Percentiles rank a stretch among this genome's conserved stretches.
Evolutionary conservation across 1,284 basidiomycete species (phyloP).

Genomic region (Entoloma clypeatum): DNA sequence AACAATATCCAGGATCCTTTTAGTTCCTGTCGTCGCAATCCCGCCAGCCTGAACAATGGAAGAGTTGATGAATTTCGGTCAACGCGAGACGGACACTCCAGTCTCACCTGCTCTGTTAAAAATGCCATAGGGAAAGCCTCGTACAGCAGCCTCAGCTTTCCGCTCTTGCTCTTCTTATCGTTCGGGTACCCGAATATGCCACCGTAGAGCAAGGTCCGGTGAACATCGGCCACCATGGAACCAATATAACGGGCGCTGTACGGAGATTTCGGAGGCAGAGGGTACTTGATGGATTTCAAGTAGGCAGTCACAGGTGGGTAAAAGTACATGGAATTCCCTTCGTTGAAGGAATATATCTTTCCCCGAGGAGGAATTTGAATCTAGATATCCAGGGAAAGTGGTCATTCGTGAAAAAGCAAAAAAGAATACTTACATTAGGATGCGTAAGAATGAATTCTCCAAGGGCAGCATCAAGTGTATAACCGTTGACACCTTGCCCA

Average conservation of each 20-base stretch:
- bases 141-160: constrained; percentile 93
- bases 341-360: constrained; percentile 99
- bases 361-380: constrained; percentile 92
- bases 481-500: constrained; percentile 95
- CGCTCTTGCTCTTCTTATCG: constrained; percentile 96
- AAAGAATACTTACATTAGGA: constrained; percentile 85
- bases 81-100: constrained; percentile 2
- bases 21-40: constrained; percentile 89
- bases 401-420: too few species aligned
- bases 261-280: constrained; percentile 68
- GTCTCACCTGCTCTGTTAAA: constrained; percentile 83
- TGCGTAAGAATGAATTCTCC: constrained; percentile 99
- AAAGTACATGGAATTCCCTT: constrained; percentile 97
- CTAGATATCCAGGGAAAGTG: constrained; percentile 32
- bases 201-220: constrained; percentile 94
- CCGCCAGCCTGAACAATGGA: constrained; percentile 77
- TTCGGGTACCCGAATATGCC: constrained; percentile 99
- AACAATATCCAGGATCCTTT: constrained; percentile 89
- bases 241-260: constrained; percentile 97
- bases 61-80: constrained; percentile 1
- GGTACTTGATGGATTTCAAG: constrained; percentile 94
- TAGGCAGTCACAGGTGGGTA: constrained; percentile 83
- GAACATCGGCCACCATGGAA: constrained; percentile 98
- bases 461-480: constrained; percentile 92
- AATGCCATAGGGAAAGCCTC: constrained; percentile 99